These are phyloP conservation scores for Quercus mongolica DNA, from an alignment of 306 rosid species.

Conservation along the genomic window DNA sequence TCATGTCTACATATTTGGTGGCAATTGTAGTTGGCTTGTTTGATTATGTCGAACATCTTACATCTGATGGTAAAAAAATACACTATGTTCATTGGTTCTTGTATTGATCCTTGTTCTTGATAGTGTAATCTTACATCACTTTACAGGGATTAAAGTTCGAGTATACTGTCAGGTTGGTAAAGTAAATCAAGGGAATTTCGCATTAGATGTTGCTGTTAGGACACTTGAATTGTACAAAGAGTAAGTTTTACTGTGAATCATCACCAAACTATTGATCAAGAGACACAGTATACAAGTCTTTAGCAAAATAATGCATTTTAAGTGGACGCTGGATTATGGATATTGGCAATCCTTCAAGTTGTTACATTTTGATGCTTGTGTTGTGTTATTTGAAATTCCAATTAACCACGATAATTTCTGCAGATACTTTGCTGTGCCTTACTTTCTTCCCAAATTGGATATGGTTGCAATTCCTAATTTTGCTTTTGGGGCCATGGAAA, in stretches of 20 bases:
- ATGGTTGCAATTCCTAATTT: conserved; percentile 96
- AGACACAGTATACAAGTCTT: conserved; percentile 5
- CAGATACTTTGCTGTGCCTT: conserved; percentile 88
- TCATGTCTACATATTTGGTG: conserved; percentile 92
- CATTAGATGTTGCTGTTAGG: conserved; percentile 73
- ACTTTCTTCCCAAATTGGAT: conserved; percentile 85
- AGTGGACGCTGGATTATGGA: conserved; percentile 9
- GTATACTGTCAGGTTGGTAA: conserved; percentile 91
- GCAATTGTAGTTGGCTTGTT: conserved; percentile 87
- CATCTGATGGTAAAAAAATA: conserved; percentile 62
- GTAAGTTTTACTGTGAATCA: conserved; percentile 40
- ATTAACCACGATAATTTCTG: conserved; percentile 27
- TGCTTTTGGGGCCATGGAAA: conserved; percentile 98
- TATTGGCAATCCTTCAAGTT: not conserved
- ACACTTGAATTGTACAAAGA: conserved; percentile 73
- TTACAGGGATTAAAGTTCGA: conserved; percentile 80
- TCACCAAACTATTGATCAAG: not conserved
- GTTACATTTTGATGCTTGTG: not conserved
- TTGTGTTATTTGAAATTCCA: conserved; percentile 7
- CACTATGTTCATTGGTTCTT: not conserved
- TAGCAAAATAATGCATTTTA: not conserved
- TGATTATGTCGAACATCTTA: conserved; percentile 86
- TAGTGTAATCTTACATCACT: conserved; percentile 50
- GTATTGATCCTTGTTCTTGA: not conserved
- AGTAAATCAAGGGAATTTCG: conserved; percentile 83